Percentiles rank a stretch among this genome's conserved stretches.
Conservation (phyloP, 2,329 filamentous ascomycete species). For the Alternaria triticina region DNA sequence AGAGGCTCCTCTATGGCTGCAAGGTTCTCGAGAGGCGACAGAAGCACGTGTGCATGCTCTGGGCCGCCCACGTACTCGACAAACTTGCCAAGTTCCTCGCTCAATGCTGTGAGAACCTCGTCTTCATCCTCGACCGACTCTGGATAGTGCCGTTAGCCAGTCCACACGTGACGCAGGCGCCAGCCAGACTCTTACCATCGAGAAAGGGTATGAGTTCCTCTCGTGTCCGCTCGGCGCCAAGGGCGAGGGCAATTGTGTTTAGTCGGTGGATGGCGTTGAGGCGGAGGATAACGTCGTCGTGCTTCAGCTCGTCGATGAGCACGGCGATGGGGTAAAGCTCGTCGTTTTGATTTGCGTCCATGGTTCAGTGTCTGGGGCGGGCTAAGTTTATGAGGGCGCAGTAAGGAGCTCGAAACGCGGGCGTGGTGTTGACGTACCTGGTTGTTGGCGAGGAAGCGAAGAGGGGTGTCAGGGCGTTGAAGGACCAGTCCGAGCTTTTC, state of each 20-base stretch:
- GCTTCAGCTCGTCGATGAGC: constrained; percentile 99
- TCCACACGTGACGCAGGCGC: not conserved
- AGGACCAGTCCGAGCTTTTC: constrained; percentile 17
- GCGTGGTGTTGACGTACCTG: constrained; percentile 46
- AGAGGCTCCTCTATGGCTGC: constrained; percentile 98
- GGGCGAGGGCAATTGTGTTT: constrained; percentile 94
- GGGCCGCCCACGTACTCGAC: constrained; percentile 97
- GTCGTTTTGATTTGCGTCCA: constrained; percentile 95
- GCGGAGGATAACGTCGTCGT: constrained; percentile 97
- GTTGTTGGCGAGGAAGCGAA: constrained; percentile 36
- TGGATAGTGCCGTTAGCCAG: constrained; percentile 55
- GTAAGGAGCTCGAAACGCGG: constrained; percentile 30
- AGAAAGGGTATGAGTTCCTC: constrained; percentile 99
- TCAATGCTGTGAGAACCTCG: constrained; percentile 94
- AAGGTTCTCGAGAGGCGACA: constrained; percentile 96
- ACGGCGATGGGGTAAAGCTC: constrained; percentile 99
- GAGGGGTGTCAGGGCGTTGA: constrained; percentile 30
- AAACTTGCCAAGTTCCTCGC: constrained; percentile 94
- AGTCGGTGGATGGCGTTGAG: constrained; percentile 98
- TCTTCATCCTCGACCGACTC: constrained; percentile 99
- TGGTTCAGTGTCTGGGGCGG: constrained; percentile 51
- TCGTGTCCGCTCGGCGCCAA: constrained; percentile 94
- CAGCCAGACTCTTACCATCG: constrained; percentile 73
- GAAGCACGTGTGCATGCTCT: constrained; percentile 91
- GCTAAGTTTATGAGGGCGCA: constrained; percentile 34